Conservation (phyloP, 2,329 filamentous ascomycete species). For the Ophiostoma populinum region DNA sequence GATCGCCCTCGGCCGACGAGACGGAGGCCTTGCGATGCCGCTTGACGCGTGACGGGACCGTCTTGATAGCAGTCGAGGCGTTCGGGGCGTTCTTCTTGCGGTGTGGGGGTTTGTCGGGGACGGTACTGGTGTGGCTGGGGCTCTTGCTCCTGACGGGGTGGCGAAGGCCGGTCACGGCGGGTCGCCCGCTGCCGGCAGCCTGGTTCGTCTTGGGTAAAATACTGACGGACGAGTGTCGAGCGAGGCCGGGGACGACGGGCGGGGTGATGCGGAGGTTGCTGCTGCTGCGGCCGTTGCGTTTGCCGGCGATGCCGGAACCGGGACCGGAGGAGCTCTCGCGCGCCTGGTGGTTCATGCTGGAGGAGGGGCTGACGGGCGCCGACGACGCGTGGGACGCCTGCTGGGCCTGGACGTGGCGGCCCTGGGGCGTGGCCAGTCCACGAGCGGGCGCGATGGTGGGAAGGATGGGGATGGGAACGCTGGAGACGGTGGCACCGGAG, state of each 20-base stretch:
- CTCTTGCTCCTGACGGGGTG: too few species aligned
- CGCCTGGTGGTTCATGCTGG: slow-evolving; percentile 37
- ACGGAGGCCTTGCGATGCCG: slow-evolving; percentile 41
- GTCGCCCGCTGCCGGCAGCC: slow-evolving; percentile 15
- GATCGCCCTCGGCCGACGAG: slow-evolving; percentile 45
- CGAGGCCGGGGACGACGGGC: slow-evolving; percentile 37
- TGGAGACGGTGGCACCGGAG: too few species aligned
- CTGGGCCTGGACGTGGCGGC: slow-evolving; percentile 32
- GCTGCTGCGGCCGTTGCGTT: slow-evolving; percentile 33
- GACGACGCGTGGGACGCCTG: slow-evolving; percentile 34
- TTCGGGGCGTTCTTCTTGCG: slow-evolving; percentile 29
- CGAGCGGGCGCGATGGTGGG: too few species aligned
- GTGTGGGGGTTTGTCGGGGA: slow-evolving; percentile 15
- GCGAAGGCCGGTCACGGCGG: slow-evolving; percentile 42
- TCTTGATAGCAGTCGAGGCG: slow-evolving; percentile 27
- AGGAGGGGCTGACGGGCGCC: slow-evolving; percentile 42
- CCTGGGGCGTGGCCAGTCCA: slow-evolving; percentile 25
- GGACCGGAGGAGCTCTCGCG: slow-evolving; percentile 42
- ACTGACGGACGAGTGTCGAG: slow-evolving; percentile 47
- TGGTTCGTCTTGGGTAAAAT: slow-evolving; percentile 35
- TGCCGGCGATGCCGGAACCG: slow-evolving; percentile 26
- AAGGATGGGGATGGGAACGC: too few species aligned
- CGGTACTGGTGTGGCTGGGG: too few species aligned
- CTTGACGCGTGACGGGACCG: slow-evolving; percentile 45
- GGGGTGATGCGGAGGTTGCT: slow-evolving; percentile 29